Evolutionary conservation across 495 filamentous ascomycete species (phyloP), one percentile per base, ranked within the genome.

Genomic region (Parathielavia appendiculata): DNA sequence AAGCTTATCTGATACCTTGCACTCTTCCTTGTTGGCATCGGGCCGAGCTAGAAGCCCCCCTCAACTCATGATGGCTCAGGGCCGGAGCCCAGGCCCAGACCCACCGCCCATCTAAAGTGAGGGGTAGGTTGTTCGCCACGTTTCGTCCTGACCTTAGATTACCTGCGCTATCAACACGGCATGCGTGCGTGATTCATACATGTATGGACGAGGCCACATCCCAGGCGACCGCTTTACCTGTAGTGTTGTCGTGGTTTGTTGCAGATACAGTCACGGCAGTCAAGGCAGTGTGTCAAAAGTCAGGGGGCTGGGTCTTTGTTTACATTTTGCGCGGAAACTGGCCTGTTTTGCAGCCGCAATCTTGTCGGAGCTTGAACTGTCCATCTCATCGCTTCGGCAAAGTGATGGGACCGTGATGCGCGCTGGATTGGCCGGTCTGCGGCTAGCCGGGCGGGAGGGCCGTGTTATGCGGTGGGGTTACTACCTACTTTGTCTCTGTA

Each of bases 361-460:
- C 2, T 10, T 10, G 16, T 41, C 39, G 8, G 13, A 41, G 13
- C 7, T n/a, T 41, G 26, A 30, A 30, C 26, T 40, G 10, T 40
- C 16, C 39, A n/a, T 1, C 39, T 32, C 30, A 34, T 34, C 17
- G 12, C 35, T 36, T 36, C n/a, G 32, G 19, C 35, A 16, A 16
- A 13, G 11, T 51, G 48, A 51, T 51, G 48, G 34, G 32, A n/a
- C 32, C 32, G 30, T 51, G 49, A 51, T 51, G 49, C 34, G 34
- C 50, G 50, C 40, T 19, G 50, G 50, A 52, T 52, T 40, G 50
- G 50, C 50, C n/a, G 36, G 36, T 23, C 50, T 22, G 17, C 17
- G 43, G 19, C 14, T 43, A n/a, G 47, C 20, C 50, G 20, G 19
- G 19, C 50, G 50, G 36, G 50, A 52, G 50, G 50, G 50, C 35